Base-by-base conservation (phyloP, 2,329 filamentous ascomycete genomes). In the Neurospora sp. region DNA sequence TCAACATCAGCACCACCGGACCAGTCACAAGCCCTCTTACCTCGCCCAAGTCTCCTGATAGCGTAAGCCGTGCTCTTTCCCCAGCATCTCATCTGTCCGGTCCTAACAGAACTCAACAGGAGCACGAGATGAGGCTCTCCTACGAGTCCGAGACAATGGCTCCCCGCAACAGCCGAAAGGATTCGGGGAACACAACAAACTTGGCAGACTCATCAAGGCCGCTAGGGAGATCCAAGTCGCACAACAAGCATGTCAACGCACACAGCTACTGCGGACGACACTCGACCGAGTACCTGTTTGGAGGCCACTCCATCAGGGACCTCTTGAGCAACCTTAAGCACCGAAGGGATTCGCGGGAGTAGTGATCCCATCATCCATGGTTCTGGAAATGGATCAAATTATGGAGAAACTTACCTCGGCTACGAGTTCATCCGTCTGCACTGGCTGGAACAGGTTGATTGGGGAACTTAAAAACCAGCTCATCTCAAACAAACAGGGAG, bases 261-360 rank as follows among this genome's bases (percentile, higher is more conserved):
- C 82, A 86, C 77, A 86, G 84, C 42, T 84, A 85, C 70, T 87
- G 85, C 72, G 85, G 85, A 15, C 81, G 85, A 15, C 85, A 87
- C 76, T 84, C 84, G 46, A 81, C 86, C 73, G 84, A 87, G 74
- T 85, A 82, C 71, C 78, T 87, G 15, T 84, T 87, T 71, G 79
- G 83, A 40, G 85, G 85, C 1, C 82, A 81, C 58, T 84, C 81
- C 1, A 75, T 85, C 28, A 76, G 79, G 8, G 82, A 83, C 66
- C 76, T 84, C 40, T 81, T 82, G 73, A 80, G 81, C 66, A 77
- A 80, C 17, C 66, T 67, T 13, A 67, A 19, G 66, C 38, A 40
- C 11, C 66, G 66, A 28, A 38, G 28, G 36, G 36, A 40, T 28
- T 62, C 52, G 13, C 52, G 52, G 23, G 52, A 62, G 52, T 36